Evolutionary conservation across 2,329 filamentous ascomycete genomes (phyloP).

Genomic region (Tetracladium maxilliforme): DNA sequence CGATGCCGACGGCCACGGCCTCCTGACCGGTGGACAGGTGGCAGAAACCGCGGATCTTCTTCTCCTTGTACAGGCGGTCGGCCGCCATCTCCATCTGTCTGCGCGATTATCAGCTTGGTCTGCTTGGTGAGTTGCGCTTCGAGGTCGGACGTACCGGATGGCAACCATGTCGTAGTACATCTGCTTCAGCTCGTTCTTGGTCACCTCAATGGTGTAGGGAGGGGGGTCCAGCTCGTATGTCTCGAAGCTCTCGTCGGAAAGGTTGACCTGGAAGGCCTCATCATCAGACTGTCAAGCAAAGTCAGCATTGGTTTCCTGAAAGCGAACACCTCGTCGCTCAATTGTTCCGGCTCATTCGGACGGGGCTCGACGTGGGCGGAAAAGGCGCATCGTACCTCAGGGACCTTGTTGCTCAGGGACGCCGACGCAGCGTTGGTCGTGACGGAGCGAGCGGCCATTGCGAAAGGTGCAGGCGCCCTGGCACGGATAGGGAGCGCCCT

Average conservation of each 20-base stretch:
- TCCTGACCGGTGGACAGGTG: slow-evolving; percentile 96
- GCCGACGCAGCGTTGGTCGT: slow-evolving; percentile 92
- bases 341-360: neutral
- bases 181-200: slow-evolving; percentile 96
- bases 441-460: slow-evolving; percentile 46
- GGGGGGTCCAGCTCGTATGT: slow-evolving; percentile 98
- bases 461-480: slow-evolving; percentile 9
- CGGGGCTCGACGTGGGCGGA: slow-evolving; percentile 1
- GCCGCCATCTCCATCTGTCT: slow-evolving; percentile 99
- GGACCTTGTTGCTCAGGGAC: slow-evolving; percentile 69
- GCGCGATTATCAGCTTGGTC: slow-evolving; percentile 6
- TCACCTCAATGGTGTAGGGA: slow-evolving; percentile 79
- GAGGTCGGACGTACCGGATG: slow-evolving; percentile 75
- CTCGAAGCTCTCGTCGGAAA: slow-evolving; percentile 98
- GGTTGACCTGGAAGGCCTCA: slow-evolving; percentile 78
- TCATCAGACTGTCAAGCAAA: slow-evolving; percentile 59
- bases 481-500: no score
- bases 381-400: slow-evolving; percentile 33
- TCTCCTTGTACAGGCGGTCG: slow-evolving; percentile 99
- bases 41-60: slow-evolving; percentile 99
- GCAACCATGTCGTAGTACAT: slow-evolving; percentile 99
- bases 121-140: no score
- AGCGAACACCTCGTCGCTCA: slow-evolving; percentile 1
- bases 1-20: slow-evolving; percentile 91
- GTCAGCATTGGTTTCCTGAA: neutral